These are phyloP conservation scores for Sugiyamaella chiloensis DNA, from an alignment of 805 yeast genomes.

Conservation along the genomic window DNA sequence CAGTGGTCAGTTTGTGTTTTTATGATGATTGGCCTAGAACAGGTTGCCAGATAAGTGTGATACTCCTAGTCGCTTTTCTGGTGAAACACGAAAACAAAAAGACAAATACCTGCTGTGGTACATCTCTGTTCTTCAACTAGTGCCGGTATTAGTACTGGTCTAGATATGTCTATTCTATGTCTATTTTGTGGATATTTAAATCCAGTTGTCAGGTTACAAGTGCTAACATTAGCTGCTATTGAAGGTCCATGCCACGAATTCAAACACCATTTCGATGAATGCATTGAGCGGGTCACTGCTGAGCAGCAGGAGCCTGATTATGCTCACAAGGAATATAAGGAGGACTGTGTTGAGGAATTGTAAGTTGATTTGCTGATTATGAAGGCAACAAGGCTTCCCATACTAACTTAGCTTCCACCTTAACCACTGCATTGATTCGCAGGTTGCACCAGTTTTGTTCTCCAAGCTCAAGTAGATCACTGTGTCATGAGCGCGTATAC, in stretches of 20 bases:
- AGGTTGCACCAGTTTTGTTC: constrained; percentile 88
- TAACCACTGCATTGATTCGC: constrained; percentile 87
- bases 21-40: no score
- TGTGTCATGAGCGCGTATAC: no score
- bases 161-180: no score
- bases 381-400: not conserved
- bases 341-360: constrained; percentile 97
- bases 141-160: no score
- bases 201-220: constrained; percentile 21
- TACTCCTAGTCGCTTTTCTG: no score
- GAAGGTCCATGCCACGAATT: constrained; percentile 65
- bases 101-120: no score
- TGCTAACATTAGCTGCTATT: constrained; percentile 48
- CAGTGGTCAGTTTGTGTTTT: no score
- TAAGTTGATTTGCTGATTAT: constrained; percentile 23
- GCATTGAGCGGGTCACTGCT: constrained; percentile 90
- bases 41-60: no score
- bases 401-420: constrained; percentile 61
- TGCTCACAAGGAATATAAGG: constrained; percentile 77
- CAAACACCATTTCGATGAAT: constrained; percentile 89
- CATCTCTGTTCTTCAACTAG: no score
- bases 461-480: constrained; percentile 78
- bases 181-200: no score
- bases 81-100: no score
- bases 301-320: constrained; percentile 83